phyloP scores from a whole-genome alignment of 2,329 filamentous ascomycete genomes.

The Aspergillus texensis region DNA sequence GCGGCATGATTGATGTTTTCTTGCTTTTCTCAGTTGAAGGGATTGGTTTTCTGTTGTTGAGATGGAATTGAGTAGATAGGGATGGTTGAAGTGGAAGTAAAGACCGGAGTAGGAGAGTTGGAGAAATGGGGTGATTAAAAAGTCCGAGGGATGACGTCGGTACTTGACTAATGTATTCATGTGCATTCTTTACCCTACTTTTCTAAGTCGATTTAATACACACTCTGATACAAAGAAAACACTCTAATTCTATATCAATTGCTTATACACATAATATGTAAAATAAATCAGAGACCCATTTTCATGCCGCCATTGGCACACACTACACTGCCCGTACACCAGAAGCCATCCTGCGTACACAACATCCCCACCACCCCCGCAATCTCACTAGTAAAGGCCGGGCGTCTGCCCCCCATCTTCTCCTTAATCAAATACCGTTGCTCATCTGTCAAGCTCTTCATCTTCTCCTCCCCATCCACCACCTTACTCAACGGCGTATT shows the following conservation, averaged over 20 bases:
- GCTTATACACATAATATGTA: background rate
- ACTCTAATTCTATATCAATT: background rate
- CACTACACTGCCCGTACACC: constrained; percentile 78
- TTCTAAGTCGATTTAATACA: background rate
- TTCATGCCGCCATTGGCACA: constrained; percentile 79
- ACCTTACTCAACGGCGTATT: constrained; percentile 66
- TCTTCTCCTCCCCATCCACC: constrained; percentile 58
- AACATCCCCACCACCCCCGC: constrained; percentile 78
- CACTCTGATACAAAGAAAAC: background rate
- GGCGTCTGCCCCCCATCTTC: constrained; percentile 58
- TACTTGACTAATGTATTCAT: background rate
- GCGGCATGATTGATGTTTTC: background rate
- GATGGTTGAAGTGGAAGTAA: background rate
- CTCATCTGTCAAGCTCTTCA: constrained; percentile 64
- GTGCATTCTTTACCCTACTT: background rate
- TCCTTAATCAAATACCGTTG: constrained; percentile 63
- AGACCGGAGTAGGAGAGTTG: background rate
- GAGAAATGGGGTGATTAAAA: background rate
- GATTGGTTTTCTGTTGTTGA: background rate
- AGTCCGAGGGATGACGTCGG: background rate
- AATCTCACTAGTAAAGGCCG: constrained; percentile 70
- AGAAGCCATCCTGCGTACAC: constrained; percentile 69
- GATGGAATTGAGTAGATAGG: background rate
- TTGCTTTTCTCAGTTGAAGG: background rate
- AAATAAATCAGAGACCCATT: constrained; percentile 39